Evolutionary conservation across 495 filamentous ascomycete genomes (phyloP).

Genomic region (Trypethelium eluteriae): DNA sequence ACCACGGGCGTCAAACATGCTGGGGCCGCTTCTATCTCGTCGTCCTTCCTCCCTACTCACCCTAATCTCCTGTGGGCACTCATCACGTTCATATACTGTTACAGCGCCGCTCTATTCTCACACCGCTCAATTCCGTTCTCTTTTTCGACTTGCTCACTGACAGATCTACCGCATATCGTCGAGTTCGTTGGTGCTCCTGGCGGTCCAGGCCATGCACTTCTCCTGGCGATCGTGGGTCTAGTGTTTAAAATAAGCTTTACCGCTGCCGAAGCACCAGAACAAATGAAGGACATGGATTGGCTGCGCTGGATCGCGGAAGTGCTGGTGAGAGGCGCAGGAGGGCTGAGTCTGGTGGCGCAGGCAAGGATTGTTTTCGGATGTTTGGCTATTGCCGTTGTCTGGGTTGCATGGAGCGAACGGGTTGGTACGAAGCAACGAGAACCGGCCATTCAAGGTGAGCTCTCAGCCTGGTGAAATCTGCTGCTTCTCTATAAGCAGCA

Average conservation of each 20-base stretch:
- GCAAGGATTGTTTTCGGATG: constrained; percentile 31
- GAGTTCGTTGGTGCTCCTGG: constrained; percentile 17
- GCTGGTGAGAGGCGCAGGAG: constrained; percentile 20
- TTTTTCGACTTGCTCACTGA: background rate
- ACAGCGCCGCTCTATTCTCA: constrained; percentile 28
- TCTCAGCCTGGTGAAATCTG: too few species aligned
- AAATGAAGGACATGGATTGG: constrained; percentile 50
- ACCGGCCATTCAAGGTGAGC: background rate
- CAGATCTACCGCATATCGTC: background rate
- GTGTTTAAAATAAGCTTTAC: constrained; percentile 80
- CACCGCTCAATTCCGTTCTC: background rate
- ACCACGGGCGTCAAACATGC: constrained; percentile 94
- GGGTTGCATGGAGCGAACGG: constrained; percentile 19
- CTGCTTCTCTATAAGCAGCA: background rate
- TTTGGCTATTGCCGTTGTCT: constrained; percentile 15
- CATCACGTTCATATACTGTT: constrained; percentile 60
- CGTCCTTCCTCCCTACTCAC: constrained; percentile 53
- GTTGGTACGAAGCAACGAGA: background rate
- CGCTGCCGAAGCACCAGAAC: constrained; percentile 74
- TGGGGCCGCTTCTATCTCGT: constrained; percentile 76
- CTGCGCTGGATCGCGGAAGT: constrained; percentile 23
- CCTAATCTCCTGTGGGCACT: constrained; percentile 65
- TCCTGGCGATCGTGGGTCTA: constrained; percentile 51
- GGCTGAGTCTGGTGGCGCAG: constrained; percentile 28
- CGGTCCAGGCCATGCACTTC: constrained; percentile 6